Percentiles rank a stretch among this genome's conserved stretches.
Conservation (phyloP, 345 rosid species). For the Diplotaxis tenuifolia region DNA sequence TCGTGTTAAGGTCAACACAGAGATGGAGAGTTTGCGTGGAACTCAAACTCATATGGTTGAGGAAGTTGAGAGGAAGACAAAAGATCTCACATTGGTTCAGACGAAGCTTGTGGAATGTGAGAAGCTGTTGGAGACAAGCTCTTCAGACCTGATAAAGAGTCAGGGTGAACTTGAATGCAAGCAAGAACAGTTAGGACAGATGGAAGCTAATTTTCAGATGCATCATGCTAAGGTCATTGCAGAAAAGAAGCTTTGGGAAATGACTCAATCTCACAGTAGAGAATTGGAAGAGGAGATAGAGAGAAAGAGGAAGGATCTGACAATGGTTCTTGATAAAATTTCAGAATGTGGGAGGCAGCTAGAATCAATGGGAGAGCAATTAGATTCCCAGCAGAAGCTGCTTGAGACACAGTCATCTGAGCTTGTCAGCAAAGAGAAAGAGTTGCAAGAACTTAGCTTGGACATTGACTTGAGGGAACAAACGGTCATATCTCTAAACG, state of each 20-base stretch:
- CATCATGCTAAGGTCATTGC: neutral
- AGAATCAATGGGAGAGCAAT: neutral
- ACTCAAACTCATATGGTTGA: neutral
- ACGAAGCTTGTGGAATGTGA: neutral
- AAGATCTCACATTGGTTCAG: neutral
- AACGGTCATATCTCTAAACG: neutral
- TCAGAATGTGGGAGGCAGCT: slow-evolving; percentile 3
- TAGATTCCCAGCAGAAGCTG: slow-evolving; percentile 15
- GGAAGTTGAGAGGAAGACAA: slow-evolving; percentile 5
- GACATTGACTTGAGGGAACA: slow-evolving; percentile 18
- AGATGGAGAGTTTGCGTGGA: neutral
- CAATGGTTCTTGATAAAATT: neutral
- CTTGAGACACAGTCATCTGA: slow-evolving; percentile 13
- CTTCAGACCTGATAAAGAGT: neutral
- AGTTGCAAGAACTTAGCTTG: slow-evolving; percentile 1
- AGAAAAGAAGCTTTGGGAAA: slow-evolving; percentile 3
- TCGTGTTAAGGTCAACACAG: neutral
- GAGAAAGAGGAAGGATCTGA: slow-evolving; percentile 1
- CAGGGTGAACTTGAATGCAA: slow-evolving; percentile 10
- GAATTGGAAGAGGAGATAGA: slow-evolving; percentile 13
- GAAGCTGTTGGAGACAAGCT: slow-evolving; percentile 3
- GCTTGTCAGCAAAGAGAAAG: slow-evolving; percentile 12
- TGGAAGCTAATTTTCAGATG: slow-evolving; percentile 4
- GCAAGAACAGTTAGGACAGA: slow-evolving; percentile 1
- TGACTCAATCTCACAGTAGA: neutral